Conservation (phyloP, 257 asterid genomes). For the Galeopsis tetrahit region DNA sequence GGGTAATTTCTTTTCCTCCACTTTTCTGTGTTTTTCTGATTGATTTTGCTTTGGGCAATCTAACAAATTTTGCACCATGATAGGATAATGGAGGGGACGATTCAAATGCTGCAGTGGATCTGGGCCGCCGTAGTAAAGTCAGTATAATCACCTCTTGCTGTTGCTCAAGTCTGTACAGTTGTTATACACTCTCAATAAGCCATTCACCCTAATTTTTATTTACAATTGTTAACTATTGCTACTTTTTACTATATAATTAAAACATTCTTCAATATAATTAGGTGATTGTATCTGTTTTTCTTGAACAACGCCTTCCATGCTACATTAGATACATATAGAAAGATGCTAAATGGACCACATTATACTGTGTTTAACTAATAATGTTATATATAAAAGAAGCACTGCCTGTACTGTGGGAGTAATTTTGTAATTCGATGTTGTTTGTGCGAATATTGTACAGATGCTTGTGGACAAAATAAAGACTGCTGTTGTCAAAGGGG, state of each 20-base stretch:
- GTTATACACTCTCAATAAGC: neutral
- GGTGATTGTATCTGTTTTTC: neutral
- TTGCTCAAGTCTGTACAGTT: neutral
- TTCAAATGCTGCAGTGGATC: constrained; percentile 50
- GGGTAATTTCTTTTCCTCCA: constrained; percentile 29
- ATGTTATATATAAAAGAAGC: neutral
- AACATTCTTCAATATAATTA: neutral
- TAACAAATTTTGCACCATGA: constrained; percentile 2
- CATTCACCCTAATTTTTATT: neutral
- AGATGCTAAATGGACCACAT: constrained; percentile 16
- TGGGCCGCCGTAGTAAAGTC: constrained; percentile 78
- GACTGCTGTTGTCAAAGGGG: constrained; percentile 47
- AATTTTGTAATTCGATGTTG: neutral
- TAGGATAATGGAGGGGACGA: constrained; percentile 56
- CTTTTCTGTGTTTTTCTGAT: constrained; percentile 4
- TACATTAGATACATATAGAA: neutral
- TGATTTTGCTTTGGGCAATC: constrained; percentile 20
- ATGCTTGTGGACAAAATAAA: constrained; percentile 67
- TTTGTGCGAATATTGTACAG: constrained; percentile 42
- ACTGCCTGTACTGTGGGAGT: neutral
- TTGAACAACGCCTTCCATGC: neutral
- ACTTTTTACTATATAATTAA: neutral
- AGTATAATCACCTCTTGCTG: constrained; percentile 32
- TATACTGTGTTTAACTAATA: neutral
- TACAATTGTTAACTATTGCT: neutral